Evolutionary conservation across 2,329 filamentous ascomycete species (phyloP).

Genomic region (Aquanectria penicillioides): DNA sequence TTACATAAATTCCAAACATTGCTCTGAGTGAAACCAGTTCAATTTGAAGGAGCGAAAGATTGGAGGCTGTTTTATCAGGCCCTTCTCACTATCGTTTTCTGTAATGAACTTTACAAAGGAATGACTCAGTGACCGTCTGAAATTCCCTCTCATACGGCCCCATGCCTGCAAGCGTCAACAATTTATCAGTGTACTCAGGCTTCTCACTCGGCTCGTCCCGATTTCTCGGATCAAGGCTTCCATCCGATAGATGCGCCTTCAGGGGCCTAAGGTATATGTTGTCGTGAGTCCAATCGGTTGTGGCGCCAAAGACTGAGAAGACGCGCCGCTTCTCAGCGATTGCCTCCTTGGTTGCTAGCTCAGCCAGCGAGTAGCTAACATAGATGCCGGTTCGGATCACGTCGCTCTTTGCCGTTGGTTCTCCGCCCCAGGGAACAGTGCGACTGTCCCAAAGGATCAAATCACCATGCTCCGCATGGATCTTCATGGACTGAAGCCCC

Average conservation of each 20-base stretch:
- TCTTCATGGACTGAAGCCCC: not conserved
- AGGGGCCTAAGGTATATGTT: not conserved
- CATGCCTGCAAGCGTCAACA: slow-evolving; percentile 1
- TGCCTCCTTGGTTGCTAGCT: not conserved
- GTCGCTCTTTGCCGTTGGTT: not conserved
- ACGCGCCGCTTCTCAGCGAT: not conserved
- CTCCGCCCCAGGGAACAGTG: not conserved
- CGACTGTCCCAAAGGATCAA: slow-evolving; percentile 1
- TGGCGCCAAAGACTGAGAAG: not conserved
- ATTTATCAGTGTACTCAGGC: not conserved
- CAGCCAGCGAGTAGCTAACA: not conserved
- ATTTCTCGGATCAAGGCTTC: not conserved
- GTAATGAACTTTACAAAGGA: too few relatives aligned
- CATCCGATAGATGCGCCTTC: not conserved
- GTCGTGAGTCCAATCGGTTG: not conserved
- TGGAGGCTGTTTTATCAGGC: too few relatives aligned
- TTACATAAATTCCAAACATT: too few relatives aligned
- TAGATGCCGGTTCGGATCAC: slow-evolving; percentile 2
- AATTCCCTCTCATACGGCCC: not conserved
- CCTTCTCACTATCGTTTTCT: too few relatives aligned
- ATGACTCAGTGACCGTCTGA: not conserved
- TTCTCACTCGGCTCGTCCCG: not conserved
- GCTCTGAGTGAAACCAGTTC: not conserved
- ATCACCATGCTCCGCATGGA: not conserved
- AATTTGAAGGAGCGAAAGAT: too few relatives aligned